Base-by-base conservation (phyloP, 352 stramenopile genomes). In the Thraustochytrium sp. region DNA sequence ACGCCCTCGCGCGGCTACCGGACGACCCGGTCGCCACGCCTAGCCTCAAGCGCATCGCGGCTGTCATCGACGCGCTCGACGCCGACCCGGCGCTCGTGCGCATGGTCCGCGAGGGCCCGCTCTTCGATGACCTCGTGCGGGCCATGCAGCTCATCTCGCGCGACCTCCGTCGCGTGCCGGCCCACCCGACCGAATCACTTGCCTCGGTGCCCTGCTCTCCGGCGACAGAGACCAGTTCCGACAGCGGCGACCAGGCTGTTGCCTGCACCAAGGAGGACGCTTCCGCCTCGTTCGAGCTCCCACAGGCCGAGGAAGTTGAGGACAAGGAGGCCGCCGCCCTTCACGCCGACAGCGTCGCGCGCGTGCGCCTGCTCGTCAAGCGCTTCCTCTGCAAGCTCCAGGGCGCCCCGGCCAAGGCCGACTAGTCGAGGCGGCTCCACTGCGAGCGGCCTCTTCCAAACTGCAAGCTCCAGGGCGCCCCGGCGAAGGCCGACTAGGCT, bases 341-440 rank as follows among this genome's bases (percentile, higher is more conserved):
- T 62, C n/a, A 62, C 34, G 42, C 42, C 11, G 65, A 77, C 31
- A 37, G n/a, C 1, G 9, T 62, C 64, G 65, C 46, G 16, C 42
- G 65, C 23, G 42, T 77, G 9, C 42, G 49, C 34, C 31, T 62
- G 65, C 65, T 62, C 11, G 36, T 31, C 31, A 77, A 77, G 36
- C 65, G 65, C 37, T 62, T 77, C 9, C 16, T 77, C 11, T 62
- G 65, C 31, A 77, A 77, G 31, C n/a, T 77, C 9, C 42, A 77
- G 46, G 65, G 65, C 16, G 42, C 42, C 18, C 4, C 42, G 13
- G 49, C 42, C 21, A 77, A 77, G 49, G 65, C 65, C 34, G 65
- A 77, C 31, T 77, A 77, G 64, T 68, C n/a, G 13, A 16, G 23
- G n/a, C n/a, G 18, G 18, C n/a, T n/a, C n/a, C 48, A 55, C n/a